A percentile compares a stretch with the other conserved stretches of the same genome.
These are phyloP conservation scores for Chalciporus pseudorubinellus DNA, from an alignment of 768 basidiomycete species.

Conservation along the genomic window DNA sequence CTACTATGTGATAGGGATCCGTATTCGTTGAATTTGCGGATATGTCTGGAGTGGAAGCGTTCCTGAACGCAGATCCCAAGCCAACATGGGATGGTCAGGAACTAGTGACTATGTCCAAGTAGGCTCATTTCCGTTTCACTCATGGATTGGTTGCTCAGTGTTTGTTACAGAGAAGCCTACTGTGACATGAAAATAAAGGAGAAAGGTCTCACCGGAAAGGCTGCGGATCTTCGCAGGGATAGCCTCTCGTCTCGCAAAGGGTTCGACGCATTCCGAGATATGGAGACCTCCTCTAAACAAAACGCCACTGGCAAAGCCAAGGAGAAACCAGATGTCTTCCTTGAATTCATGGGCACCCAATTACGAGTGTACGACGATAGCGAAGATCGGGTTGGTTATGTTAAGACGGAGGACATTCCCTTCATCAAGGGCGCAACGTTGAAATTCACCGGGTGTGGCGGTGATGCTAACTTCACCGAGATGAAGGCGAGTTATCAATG, in stretches of 20 bases:
- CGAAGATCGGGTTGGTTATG: slow-evolving; percentile 48
- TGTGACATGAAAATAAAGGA: slow-evolving; percentile 96
- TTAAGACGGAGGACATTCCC: slow-evolving; percentile 43
- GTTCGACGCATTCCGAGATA: slow-evolving; percentile 81
- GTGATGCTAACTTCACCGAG: slow-evolving; percentile 60
- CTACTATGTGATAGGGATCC: slow-evolving; percentile 59
- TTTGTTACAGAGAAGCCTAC: slow-evolving; percentile 63
- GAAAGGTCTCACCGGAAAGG: slow-evolving; percentile 80
- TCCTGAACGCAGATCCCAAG: slow-evolving; percentile 79
- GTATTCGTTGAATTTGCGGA: slow-evolving; percentile 91
- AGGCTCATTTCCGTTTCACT: slow-evolving; percentile 3
- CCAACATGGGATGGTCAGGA: slow-evolving; percentile 76
- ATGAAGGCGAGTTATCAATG: slow-evolving; percentile 42
- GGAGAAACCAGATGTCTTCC: slow-evolving; percentile 56
- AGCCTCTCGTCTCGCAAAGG: slow-evolving; percentile 49
- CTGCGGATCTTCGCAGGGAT: slow-evolving; percentile 59
- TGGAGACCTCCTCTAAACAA: slow-evolving; percentile 42
- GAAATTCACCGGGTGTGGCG: slow-evolving; percentile 50
- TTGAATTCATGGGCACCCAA: slow-evolving; percentile 74
- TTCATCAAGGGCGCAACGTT: slow-evolving; percentile 45
- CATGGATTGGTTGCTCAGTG: not conserved
- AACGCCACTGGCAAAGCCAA: slow-evolving; percentile 34
- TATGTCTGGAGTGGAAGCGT: slow-evolving; percentile 62
- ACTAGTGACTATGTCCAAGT: slow-evolving; percentile 88
- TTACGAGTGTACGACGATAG: slow-evolving; percentile 54